A percentile compares a stretch with the other conserved stretches of the same genome.
phyloP scores from a whole-genome alignment of 2,329 filamentous ascomycete genomes.

The Talaromyces sp. region DNA sequence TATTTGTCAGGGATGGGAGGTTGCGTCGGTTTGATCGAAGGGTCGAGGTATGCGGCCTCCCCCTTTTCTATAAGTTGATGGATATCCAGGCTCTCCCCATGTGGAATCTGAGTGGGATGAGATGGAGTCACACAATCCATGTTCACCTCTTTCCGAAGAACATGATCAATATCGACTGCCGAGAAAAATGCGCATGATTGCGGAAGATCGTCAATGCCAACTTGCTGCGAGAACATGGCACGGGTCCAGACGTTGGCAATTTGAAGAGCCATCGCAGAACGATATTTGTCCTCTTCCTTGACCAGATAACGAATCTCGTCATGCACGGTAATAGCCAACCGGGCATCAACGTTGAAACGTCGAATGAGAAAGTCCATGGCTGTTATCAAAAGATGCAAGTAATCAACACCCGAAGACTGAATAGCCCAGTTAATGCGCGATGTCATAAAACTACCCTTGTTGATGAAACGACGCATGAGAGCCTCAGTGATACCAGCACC shows the following conservation, averaged over 20 bases:
- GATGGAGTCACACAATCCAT: slow-evolving; percentile 96
- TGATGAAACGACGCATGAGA: slow-evolving; percentile 80
- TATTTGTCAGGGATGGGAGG: slow-evolving; percentile 61
- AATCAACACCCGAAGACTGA: slow-evolving; percentile 94
- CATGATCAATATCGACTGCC: slow-evolving; percentile 89
- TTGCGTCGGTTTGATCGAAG: slow-evolving; percentile 54
- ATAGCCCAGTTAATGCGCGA: slow-evolving; percentile 99
- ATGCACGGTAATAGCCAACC: slow-evolving; percentile 89
- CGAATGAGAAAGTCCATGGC: slow-evolving; percentile 90
- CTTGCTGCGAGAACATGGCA: slow-evolving; percentile 95
- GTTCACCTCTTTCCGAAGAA: slow-evolving; percentile 95
- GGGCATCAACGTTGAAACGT: slow-evolving; percentile 78
- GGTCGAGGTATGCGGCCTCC: slow-evolving; percentile 64
- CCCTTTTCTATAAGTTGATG: slow-evolving; percentile 70
- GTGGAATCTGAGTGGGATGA: slow-evolving; percentile 70
- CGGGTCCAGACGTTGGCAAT: slow-evolving; percentile 94
- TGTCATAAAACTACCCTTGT: slow-evolving; percentile 87
- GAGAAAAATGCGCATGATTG: slow-evolving; percentile 95
- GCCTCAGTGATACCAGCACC: slow-evolving; percentile 96
- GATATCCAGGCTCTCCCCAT: slow-evolving; percentile 86
- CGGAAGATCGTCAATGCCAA: slow-evolving; percentile 91
- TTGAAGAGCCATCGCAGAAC: slow-evolving; percentile 86
- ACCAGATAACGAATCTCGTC: slow-evolving; percentile 97
- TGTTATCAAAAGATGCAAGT: slow-evolving; percentile 88
- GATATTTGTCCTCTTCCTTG: slow-evolving; percentile 78